These are phyloP conservation scores for Ilyonectria sp. DNA, from an alignment of 2,329 filamentous ascomycete species.

Conservation along the genomic window DNA sequence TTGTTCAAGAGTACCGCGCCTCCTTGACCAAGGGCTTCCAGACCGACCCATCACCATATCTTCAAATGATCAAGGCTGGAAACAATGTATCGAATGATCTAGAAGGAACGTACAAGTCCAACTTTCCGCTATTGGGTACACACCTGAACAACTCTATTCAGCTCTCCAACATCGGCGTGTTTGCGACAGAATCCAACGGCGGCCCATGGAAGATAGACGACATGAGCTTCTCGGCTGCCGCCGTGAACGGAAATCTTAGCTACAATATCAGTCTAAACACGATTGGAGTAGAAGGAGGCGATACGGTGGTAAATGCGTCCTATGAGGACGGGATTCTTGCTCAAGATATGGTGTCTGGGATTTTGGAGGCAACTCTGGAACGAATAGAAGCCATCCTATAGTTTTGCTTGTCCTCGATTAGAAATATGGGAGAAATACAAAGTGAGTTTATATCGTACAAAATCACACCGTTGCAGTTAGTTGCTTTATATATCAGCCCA, in stretches of 20 bases:
- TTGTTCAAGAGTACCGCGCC: constrained; percentile 17
- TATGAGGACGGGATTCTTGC: constrained; percentile 25
- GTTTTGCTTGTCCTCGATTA: neutral
- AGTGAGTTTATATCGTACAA: neutral
- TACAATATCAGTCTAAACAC: constrained; percentile 18
- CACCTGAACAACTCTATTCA: constrained; percentile 27
- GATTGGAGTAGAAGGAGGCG: constrained; percentile 14
- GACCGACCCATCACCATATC: neutral
- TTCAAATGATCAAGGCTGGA: neutral
- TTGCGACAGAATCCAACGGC: neutral
- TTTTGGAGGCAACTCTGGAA: constrained; percentile 5
- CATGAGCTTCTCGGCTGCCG: constrained; percentile 28
- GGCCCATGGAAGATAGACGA: constrained; percentile 29
- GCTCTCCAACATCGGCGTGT: constrained; percentile 24
- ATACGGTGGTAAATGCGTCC: constrained; percentile 27
- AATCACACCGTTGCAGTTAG: neutral
- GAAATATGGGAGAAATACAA: neutral
- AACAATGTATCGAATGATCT: constrained; percentile 23
- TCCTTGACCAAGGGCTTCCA: constrained; percentile 3
- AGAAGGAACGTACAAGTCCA: neutral
- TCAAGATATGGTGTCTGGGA: constrained; percentile 5
- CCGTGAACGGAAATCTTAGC: constrained; percentile 22
- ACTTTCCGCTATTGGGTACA: constrained; percentile 14
- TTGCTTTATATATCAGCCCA: too few species aligned
- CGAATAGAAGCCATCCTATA: constrained; percentile 6